phyloP scores from a whole-genome alignment of 225 moss, liverwort and hornwort species.

The Bryum argenteum region DNA sequence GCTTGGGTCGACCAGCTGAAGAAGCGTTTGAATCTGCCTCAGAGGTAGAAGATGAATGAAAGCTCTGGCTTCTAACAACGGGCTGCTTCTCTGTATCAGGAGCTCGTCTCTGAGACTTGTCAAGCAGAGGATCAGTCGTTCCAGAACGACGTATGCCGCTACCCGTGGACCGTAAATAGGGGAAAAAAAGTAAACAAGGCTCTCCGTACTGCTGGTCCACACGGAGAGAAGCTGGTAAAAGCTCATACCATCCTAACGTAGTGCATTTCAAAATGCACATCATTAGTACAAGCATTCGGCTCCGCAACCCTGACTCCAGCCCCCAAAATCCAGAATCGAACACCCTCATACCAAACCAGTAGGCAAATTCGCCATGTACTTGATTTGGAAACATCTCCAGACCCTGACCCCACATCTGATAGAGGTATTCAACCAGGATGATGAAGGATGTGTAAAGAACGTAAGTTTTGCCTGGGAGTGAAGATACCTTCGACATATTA shows the following conservation, averaged over 20 bases:
- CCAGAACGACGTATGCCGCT: conserved; percentile 29
- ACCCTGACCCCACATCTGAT: conserved; percentile 86
- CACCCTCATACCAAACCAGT: conserved; percentile 80
- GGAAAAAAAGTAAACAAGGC: conserved; percentile 79
- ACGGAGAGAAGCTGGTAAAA: conserved; percentile 76
- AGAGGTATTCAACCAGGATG: conserved; percentile 70
- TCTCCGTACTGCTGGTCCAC: conserved; percentile 76
- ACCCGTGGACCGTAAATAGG: conserved; percentile 45
- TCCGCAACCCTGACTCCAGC: conserved; percentile 72
- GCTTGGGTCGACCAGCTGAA: conserved; percentile 33
- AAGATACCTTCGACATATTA: conserved; percentile 91
- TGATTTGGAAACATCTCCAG: conserved; percentile 77
- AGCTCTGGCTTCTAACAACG: conserved; percentile 44
- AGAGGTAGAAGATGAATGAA: conserved; percentile 33
- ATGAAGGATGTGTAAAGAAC: conserved; percentile 78
- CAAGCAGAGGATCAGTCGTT: conserved; percentile 32
- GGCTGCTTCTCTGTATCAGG: conserved; percentile 34
- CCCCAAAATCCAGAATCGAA: conserved; percentile 70
- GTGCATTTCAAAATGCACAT: conserved; percentile 87
- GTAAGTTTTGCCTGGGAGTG: conserved; percentile 77
- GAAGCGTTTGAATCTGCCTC: conserved; percentile 46
- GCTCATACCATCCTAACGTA: conserved; percentile 77
- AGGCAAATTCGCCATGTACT: conserved; percentile 79
- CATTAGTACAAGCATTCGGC: conserved; percentile 71
- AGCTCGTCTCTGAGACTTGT: conserved; percentile 45